Conservation (phyloP, 495 filamentous ascomycete species). For the Penicillium egyptiacum region DNA sequence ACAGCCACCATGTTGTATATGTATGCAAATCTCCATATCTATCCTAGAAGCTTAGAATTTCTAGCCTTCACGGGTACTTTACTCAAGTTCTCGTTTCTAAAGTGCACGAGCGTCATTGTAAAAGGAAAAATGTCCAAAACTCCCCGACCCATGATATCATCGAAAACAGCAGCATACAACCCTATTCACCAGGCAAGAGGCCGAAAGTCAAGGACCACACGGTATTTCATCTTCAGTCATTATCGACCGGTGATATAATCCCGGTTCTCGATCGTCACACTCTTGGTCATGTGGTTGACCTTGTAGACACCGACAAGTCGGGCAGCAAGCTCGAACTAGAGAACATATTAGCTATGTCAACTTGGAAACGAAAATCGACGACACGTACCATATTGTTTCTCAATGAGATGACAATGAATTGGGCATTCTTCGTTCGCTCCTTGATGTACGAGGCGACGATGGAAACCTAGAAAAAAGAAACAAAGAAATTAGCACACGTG, state of each 20-base stretch:
- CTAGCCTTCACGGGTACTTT: no score
- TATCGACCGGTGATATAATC: constrained; percentile 67
- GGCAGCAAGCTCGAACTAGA: constrained; percentile 84
- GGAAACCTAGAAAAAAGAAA: constrained; percentile 77
- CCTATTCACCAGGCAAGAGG: constrained; percentile 25
- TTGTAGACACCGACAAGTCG: constrained; percentile 96
- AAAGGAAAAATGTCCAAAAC: constrained; percentile 19
- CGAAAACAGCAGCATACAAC: constrained; percentile 22
- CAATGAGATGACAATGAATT: constrained; percentile 97
- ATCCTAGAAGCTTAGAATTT: no score
- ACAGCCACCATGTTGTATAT: no score
- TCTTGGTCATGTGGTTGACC: constrained; percentile 99
- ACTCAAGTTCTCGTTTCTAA: constrained; percentile 1
- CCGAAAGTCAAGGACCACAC: constrained; percentile 15
- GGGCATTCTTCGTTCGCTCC: constrained; percentile 96
- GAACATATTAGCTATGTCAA: constrained; percentile 14
- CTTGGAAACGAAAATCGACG: not conserved
- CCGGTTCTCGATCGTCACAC: constrained; percentile 89
- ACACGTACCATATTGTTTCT: constrained; percentile 85
- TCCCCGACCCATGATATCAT: constrained; percentile 34
- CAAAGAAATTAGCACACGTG: constrained; percentile 9
- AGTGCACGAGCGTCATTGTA: constrained; percentile 6
- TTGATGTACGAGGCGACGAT: constrained; percentile 99
- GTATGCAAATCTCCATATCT: no score
- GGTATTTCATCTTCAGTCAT: constrained; percentile 22